Evolutionary conservation across 106 monocot genomes (phyloP).

Genomic region (Acanthochlamys bracteata): DNA sequence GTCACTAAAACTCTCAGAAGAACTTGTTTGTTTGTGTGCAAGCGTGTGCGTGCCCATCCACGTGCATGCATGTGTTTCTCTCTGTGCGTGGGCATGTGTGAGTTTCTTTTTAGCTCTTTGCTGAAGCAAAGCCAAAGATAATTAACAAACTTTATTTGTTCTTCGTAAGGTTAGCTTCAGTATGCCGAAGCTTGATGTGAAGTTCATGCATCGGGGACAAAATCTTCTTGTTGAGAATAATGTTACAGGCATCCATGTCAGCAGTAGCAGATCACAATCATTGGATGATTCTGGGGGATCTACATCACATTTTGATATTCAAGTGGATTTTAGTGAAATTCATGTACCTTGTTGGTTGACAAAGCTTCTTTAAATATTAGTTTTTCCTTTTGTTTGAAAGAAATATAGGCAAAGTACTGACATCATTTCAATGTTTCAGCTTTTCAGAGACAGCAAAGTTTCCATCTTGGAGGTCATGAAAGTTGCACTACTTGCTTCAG

Average conservation of each 20-base stretch:
- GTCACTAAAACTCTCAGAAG: too few species aligned
- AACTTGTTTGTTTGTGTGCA: too few species aligned
- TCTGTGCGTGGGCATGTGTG: too few species aligned
- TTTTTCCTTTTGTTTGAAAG: not conserved
- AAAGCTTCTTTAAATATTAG: not conserved
- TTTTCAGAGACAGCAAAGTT: slow-evolving; percentile 49
- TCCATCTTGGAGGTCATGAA: slow-evolving; percentile 76
- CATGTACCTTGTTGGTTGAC: slow-evolving; percentile 44
- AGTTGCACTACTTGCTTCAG: slow-evolving; percentile 58
- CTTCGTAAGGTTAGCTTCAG: slow-evolving; percentile 94
- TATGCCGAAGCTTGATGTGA: slow-evolving; percentile 83
- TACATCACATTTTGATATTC: slow-evolving; percentile 65
- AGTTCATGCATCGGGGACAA: slow-evolving; percentile 45
- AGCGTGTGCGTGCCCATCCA: too few species aligned
- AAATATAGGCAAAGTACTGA: not conserved
- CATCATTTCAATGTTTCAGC: slow-evolving; percentile 37
- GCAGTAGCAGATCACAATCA: slow-evolving; percentile 36
- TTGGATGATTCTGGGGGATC: slow-evolving; percentile 65
- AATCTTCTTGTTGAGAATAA: slow-evolving; percentile 47
- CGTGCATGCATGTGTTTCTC: too few species aligned
- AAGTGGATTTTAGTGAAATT: slow-evolving; percentile 86
- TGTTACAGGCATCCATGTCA: slow-evolving; percentile 66
- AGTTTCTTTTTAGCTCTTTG: too few species aligned
- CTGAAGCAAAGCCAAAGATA: too few species aligned
- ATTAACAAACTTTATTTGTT: slow-evolving; percentile 31